Conservation (phyloP, 768 basidiomycete species). For the Leucosporidium scottii region DNA sequence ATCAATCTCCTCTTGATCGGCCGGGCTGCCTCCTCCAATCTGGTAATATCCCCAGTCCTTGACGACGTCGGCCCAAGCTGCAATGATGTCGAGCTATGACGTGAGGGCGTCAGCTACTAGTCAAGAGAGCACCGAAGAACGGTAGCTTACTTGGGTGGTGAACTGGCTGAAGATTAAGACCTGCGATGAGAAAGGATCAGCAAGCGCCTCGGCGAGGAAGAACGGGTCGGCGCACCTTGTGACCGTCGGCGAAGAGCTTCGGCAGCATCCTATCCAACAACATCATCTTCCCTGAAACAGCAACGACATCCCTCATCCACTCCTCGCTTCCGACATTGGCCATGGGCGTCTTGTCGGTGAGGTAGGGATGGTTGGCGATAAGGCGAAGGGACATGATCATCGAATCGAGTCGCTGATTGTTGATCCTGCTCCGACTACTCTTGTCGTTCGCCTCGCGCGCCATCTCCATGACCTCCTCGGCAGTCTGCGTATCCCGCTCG, state of each 20-base stretch:
- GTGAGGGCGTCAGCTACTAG: slow-evolving; percentile 44
- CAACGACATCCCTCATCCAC: slow-evolving; percentile 62
- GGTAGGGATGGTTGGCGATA: slow-evolving; percentile 52
- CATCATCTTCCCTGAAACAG: slow-evolving; percentile 95
- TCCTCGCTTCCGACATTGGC: slow-evolving; percentile 74
- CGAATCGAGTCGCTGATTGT: slow-evolving; percentile 57
- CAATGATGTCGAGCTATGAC: slow-evolving; percentile 71
- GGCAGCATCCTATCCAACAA: slow-evolving; percentile 78
- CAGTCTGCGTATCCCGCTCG: neutral
- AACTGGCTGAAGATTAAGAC: slow-evolving; percentile 63
- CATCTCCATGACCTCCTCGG: neutral
- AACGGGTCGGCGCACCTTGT: slow-evolving; percentile 48
- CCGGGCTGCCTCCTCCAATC: slow-evolving; percentile 59
- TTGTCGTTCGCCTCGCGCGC: slow-evolving; percentile 3
- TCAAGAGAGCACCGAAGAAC: too few relatives aligned
- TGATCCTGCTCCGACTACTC: neutral
- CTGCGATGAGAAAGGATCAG: too few relatives aligned
- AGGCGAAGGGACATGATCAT: slow-evolving; percentile 94
- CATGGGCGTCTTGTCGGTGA: slow-evolving; percentile 55
- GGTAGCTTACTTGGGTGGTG: slow-evolving; percentile 49
- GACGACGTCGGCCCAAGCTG: slow-evolving; percentile 49
- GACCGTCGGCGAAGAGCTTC: slow-evolving; percentile 67
- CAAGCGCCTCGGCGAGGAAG: too few relatives aligned
- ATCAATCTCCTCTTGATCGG: slow-evolving; percentile 55
- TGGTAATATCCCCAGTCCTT: slow-evolving; percentile 44